A percentile compares a stretch with the other conserved stretches of the same genome.
These are phyloP conservation scores for Gautieria morchelliformis DNA, from an alignment of 768 basidiomycete genomes.

Conservation along the genomic window DNA sequence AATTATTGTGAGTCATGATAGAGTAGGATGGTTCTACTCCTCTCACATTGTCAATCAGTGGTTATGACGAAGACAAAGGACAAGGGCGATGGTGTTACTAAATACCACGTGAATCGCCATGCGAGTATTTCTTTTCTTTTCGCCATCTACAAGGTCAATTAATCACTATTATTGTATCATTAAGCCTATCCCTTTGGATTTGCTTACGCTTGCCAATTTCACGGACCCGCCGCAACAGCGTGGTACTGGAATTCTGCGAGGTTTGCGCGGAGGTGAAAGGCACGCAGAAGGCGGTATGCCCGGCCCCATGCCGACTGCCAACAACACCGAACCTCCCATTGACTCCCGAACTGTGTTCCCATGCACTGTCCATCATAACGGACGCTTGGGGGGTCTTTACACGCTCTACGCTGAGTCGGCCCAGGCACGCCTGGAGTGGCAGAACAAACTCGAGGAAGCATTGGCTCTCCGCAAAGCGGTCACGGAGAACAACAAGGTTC, in stretches of 20 bases:
- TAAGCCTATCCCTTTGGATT: conserved; percentile 87
- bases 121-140: conserved; percentile 31
- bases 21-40: background rate
- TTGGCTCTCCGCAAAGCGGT: conserved; percentile 76
- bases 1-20: conserved; percentile 65
- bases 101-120: conserved; percentile 72
- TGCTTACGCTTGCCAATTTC: conserved; percentile 79
- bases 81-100: conserved; percentile 54
- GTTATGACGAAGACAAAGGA: conserved; percentile 84
- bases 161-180: background rate
- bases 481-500: conserved; percentile 79
- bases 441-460: conserved; percentile 81
- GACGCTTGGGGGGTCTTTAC: conserved; percentile 77
- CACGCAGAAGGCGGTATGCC: conserved; percentile 21
- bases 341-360: conserved; percentile 80
- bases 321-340: conserved; percentile 27
- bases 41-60: conserved; percentile 34
- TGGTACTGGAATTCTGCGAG: conserved; percentile 59
- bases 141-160: conserved; percentile 1
- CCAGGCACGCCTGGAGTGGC: conserved; percentile 77
- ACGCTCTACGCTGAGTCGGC: conserved; percentile 80
- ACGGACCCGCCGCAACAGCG: conserved; percentile 72
- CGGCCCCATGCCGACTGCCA: conserved; percentile 14
- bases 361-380: conserved; percentile 82
- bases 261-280: conserved; percentile 38